Percentiles rank a stretch among this genome's conserved stretches.
phyloP scores from a whole-genome alignment of 2,329 filamentous ascomycete genomes.

The Chaetomiaceae sp. region DNA sequence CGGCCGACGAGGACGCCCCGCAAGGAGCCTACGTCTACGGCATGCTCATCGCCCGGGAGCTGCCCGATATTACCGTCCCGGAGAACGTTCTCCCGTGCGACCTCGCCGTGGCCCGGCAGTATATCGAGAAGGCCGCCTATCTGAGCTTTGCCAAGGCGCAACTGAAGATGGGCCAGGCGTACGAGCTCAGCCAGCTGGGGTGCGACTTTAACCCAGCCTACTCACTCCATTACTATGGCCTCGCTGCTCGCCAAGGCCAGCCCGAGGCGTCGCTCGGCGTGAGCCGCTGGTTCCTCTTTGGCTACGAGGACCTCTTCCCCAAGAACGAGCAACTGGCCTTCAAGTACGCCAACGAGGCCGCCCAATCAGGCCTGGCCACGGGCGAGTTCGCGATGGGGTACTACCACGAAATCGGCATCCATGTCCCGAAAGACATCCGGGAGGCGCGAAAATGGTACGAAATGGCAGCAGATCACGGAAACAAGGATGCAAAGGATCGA shows the following conservation, averaged over 20 bases:
- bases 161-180: constrained; percentile 93
- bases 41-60: constrained; percentile 85
- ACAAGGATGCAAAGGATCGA: constrained; percentile 77
- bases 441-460: constrained; percentile 88
- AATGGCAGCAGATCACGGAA: constrained; percentile 82
- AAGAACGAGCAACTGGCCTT: constrained; percentile 96
- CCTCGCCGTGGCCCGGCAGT: constrained; percentile 68
- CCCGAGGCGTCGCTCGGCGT: constrained; percentile 92
- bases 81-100: constrained; percentile 64
- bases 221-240: constrained; percentile 91
- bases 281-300: constrained; percentile 97
- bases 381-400: constrained; percentile 97
- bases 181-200: constrained; percentile 87
- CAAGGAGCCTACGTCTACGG: constrained; percentile 94
- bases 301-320: constrained; percentile 83
- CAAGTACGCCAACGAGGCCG: constrained; percentile 83
- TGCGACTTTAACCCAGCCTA: constrained; percentile 93
- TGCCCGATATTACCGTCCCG: constrained; percentile 85
- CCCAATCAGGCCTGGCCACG: constrained; percentile 73
- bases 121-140: constrained; percentile 95
- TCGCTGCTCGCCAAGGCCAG: constrained; percentile 88
- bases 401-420: constrained; percentile 94
- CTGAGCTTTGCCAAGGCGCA: constrained; percentile 95
- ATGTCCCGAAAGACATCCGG: constrained; percentile 74
- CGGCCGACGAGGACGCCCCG: constrained; percentile 91